phyloP scores from a whole-genome alignment of 768 basidiomycete species.

The Hypsizygus marmoreus region DNA sequence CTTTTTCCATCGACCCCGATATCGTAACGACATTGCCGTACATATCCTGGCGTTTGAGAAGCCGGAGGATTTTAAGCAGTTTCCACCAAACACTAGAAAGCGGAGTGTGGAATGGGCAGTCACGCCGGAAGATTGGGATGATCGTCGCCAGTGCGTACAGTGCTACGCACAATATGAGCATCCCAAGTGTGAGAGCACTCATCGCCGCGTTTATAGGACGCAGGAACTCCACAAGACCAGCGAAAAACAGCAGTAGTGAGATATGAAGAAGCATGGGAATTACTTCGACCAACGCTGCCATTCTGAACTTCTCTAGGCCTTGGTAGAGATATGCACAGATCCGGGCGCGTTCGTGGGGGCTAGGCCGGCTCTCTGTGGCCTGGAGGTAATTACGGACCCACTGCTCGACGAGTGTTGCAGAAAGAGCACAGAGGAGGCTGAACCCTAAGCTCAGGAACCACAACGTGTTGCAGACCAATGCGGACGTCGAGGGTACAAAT shows the following conservation, averaged over 20 bases:
- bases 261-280: constrained; percentile 50
- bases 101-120: constrained; percentile 39
- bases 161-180: constrained; percentile 28
- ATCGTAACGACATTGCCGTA: constrained; percentile 20
- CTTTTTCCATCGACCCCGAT: constrained; percentile 26
- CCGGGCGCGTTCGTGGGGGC: constrained; percentile 40
- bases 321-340: constrained; percentile 42
- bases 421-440: constrained; percentile 41
- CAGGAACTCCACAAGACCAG: constrained; percentile 47
- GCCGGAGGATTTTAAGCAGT: constrained; percentile 24
- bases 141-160: constrained; percentile 34
- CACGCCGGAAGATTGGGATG: constrained; percentile 31
- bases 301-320: constrained; percentile 38
- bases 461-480: constrained; percentile 39
- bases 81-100: constrained; percentile 34
- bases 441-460: constrained; percentile 50
- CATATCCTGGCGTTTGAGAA: constrained; percentile 22
- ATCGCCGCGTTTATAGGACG: constrained; percentile 35
- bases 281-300: constrained; percentile 39
- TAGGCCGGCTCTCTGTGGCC: constrained; percentile 32
- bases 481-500: constrained; percentile 27
- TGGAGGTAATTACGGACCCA: constrained; percentile 47
- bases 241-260: constrained; percentile 52
- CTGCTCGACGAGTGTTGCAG: constrained; percentile 49
- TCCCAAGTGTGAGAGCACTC: constrained; percentile 30